Conservation (phyloP, 2,329 filamentous ascomycete species). For the Acarospora socialis region DNA sequence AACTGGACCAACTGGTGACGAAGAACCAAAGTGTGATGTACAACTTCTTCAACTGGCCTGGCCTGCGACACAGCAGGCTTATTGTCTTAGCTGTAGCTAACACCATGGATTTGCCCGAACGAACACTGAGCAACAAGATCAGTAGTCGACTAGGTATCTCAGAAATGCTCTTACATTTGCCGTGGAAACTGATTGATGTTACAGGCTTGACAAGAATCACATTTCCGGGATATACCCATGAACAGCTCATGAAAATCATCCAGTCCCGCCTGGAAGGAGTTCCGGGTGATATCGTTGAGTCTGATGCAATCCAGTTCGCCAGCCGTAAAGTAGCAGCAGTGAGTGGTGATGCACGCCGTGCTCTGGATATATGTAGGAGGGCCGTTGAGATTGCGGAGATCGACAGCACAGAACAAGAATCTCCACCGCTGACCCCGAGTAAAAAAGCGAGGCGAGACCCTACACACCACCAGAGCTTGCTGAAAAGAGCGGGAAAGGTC, state of each 20-base stretch:
- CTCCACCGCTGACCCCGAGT: conserved; percentile 12
- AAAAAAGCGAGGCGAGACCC: conserved; percentile 7
- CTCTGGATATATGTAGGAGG: conserved; percentile 85
- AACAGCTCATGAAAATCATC: conserved; percentile 94
- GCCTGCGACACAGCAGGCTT: conserved; percentile 73
- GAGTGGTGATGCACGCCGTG: conserved; percentile 81
- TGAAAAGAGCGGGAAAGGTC: conserved; percentile 14
- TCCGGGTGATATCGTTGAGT: conserved; percentile 74
- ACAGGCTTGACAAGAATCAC: conserved; percentile 76
- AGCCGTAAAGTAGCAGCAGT: conserved; percentile 94
- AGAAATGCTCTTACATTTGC: too few species aligned
- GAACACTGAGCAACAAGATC: conserved; percentile 96
- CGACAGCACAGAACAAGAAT: conserved; percentile 36
- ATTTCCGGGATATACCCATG: conserved; percentile 92
- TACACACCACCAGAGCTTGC: neutral
- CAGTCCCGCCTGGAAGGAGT: conserved; percentile 84
- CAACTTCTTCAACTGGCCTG: conserved; percentile 99
- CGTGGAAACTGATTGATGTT: conserved; percentile 2
- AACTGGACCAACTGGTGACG: conserved; percentile 92
- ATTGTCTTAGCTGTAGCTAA: conserved; percentile 97
- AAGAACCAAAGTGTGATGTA: conserved; percentile 99
- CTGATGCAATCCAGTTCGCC: conserved; percentile 90
- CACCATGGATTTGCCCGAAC: conserved; percentile 94
- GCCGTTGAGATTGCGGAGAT: conserved; percentile 90
- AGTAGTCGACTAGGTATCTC: conserved; percentile 65